Percentiles rank a stretch among this genome's conserved stretches.
phyloP scores from a whole-genome alignment of 148 eudicot species.

The Diospyros lotus region DNA sequence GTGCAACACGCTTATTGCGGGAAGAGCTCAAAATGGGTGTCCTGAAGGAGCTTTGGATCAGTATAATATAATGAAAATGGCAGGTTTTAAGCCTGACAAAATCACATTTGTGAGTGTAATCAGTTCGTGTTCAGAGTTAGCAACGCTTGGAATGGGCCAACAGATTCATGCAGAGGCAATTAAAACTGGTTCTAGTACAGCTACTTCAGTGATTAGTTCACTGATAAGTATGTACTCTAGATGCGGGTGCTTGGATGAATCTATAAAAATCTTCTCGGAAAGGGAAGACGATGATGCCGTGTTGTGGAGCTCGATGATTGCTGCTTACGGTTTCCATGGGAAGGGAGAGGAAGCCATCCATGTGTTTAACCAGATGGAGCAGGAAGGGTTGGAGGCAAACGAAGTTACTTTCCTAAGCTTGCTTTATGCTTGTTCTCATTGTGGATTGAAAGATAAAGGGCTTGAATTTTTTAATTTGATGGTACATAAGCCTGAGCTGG shows the following conservation, averaged over 20 bases:
- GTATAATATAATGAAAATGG: slow-evolving; percentile 54
- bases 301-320: slow-evolving; percentile 72
- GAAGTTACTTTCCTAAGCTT: slow-evolving; percentile 78
- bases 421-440: slow-evolving; percentile 80
- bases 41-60: slow-evolving; percentile 62
- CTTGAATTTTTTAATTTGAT: slow-evolving; percentile 53
- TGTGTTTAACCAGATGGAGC: slow-evolving; percentile 48
- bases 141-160: slow-evolving; percentile 82
- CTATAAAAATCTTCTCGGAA: slow-evolving; percentile 52
- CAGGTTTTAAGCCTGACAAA: slow-evolving; percentile 64
- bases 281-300: slow-evolving; percentile 46
- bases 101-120: slow-evolving; percentile 77
- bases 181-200: slow-evolving; percentile 45
- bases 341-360: slow-evolving; percentile 64
- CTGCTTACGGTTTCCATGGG: slow-evolving; percentile 91
- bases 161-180: slow-evolving; percentile 80
- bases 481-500: slow-evolving; percentile 39
- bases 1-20: slow-evolving; percentile 73
- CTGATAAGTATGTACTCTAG: slow-evolving; percentile 84
- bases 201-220: slow-evolving; percentile 52
- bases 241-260: slow-evolving; percentile 79
- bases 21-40: slow-evolving; percentile 64
- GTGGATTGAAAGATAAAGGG: slow-evolving; percentile 71
- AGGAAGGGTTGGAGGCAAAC: slow-evolving; percentile 52
- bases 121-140: slow-evolving; percentile 71